Conservation (phyloP, 2,329 filamentous ascomycete genomes). For the Cladosporium austrohemisphaericum region DNA sequence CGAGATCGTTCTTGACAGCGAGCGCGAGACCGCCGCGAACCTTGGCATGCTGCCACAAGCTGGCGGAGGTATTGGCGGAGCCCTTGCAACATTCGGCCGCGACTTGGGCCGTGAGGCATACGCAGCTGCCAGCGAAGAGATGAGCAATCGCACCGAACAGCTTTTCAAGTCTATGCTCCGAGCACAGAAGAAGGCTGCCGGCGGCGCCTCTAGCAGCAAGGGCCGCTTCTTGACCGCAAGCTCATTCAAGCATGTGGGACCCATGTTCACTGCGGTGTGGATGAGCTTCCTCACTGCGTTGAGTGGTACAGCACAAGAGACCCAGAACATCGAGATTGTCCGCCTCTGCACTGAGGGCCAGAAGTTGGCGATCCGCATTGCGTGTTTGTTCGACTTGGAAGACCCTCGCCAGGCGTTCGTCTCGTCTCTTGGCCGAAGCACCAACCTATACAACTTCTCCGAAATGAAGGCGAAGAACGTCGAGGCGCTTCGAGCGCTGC, state of each 20-base stretch:
- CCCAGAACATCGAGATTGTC: conserved; percentile 87
- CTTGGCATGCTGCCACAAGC: conserved; percentile 62
- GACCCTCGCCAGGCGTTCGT: conserved; percentile 96
- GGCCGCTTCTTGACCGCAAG: conserved; percentile 85
- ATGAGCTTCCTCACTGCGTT: conserved; percentile 97
- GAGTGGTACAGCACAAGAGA: conserved; percentile 88
- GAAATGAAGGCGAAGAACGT: conserved; percentile 97
- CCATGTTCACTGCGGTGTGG: conserved; percentile 99
- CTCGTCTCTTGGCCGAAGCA: conserved; percentile 85
- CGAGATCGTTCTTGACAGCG: conserved; percentile 91
- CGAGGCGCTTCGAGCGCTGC: conserved; percentile 83
- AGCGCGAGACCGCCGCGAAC: conserved; percentile 83
- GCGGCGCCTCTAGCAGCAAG: conserved; percentile 40
- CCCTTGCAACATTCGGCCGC: conserved; percentile 83
- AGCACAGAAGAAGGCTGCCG: conserved; percentile 60
- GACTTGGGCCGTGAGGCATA: conserved; percentile 92
- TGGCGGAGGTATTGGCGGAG: conserved; percentile 45
- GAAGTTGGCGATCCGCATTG: conserved; percentile 87
- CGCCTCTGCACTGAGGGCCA: conserved; percentile 92
- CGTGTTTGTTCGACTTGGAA: conserved; percentile 87
- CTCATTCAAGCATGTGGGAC: conserved; percentile 89
- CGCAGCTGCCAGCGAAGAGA: conserved; percentile 91
- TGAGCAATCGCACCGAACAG: conserved; percentile 74
- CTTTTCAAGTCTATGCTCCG: conserved; percentile 91
- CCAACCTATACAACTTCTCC: conserved; percentile 90